phyloP scores from a whole-genome alignment of 164 flowering plant genomes.

The Warburgia ugandensis region DNA sequence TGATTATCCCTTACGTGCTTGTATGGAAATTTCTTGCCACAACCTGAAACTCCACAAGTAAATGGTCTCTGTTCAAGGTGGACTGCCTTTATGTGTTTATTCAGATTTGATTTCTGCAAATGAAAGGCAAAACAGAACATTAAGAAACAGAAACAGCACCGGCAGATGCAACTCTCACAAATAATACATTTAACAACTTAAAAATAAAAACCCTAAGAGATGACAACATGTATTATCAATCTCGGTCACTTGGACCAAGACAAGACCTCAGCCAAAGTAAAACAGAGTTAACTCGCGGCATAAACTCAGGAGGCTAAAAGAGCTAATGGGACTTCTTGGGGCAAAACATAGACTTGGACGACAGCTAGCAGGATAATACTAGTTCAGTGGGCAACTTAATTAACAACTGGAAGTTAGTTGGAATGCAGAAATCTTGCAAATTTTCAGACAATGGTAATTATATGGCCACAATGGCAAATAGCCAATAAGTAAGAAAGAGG shows the following conservation, averaged over 20 bases:
- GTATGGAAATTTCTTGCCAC: constrained; percentile 60
- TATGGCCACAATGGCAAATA: too few species aligned
- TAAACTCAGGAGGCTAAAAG: too few species aligned
- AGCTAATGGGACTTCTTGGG: too few species aligned
- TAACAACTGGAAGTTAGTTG: too few species aligned
- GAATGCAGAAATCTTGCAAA: too few species aligned
- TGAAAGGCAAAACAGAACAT: not conserved
- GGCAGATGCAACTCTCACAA: not conserved
- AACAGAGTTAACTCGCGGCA: not conserved
- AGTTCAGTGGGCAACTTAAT: too few species aligned
- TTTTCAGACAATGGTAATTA: too few species aligned
- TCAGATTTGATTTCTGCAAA: constrained; percentile 74
- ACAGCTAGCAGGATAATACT: too few species aligned
- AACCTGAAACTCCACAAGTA: constrained; percentile 48
- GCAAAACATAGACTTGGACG: too few species aligned
- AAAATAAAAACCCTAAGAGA: too few species aligned
- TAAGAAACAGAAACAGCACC: not conserved
- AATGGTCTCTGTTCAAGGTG: constrained; percentile 55
- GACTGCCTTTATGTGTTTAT: constrained; percentile 64
- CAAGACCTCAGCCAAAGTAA: not conserved
- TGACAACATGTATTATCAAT: not conserved
- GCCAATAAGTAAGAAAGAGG: too few species aligned
- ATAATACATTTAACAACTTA: not conserved
- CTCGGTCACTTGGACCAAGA: not conserved
- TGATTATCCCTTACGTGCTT: constrained; percentile 83